Evolutionary conservation across 225 moss, liverwort and hornwort species (phyloP).

Genomic region (Pseudoscleropodium purum): DNA sequence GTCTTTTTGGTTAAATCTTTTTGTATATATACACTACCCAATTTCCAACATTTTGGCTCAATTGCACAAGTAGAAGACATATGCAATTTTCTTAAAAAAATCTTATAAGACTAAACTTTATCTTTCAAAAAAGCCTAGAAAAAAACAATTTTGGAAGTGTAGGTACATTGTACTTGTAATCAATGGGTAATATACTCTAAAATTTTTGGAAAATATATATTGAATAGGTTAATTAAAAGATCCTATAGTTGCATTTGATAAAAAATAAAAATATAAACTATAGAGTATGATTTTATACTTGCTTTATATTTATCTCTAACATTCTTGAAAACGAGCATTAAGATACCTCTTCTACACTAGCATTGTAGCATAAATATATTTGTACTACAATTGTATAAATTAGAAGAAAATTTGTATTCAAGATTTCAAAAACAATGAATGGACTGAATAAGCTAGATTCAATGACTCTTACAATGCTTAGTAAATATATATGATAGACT

Average conservation of each 20-base stretch:
- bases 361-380: not conserved
- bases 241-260: not conserved
- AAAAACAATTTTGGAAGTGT: not conserved
- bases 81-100: not conserved
- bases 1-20: not conserved
- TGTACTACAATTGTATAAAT: fast-evolving
- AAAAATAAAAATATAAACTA: not conserved
- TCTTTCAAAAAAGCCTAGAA: not conserved
- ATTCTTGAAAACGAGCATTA: not conserved
- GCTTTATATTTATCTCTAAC: not conserved
- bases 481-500: not conserved
- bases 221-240: not conserved
- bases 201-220: not conserved
- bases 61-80: not conserved
- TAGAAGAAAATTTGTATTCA: not conserved
- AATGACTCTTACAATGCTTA: fast-evolving
- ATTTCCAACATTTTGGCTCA: not conserved
- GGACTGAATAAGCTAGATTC: fast-evolving
- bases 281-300: not conserved
- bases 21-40: not conserved
- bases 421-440: not conserved
- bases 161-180: not conserved
- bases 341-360: not conserved
- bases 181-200: not conserved
- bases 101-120: not conserved